phyloP scores from a whole-genome alignment of 31 red algal genomes.

The Porphyra umbilicalis region DNA sequence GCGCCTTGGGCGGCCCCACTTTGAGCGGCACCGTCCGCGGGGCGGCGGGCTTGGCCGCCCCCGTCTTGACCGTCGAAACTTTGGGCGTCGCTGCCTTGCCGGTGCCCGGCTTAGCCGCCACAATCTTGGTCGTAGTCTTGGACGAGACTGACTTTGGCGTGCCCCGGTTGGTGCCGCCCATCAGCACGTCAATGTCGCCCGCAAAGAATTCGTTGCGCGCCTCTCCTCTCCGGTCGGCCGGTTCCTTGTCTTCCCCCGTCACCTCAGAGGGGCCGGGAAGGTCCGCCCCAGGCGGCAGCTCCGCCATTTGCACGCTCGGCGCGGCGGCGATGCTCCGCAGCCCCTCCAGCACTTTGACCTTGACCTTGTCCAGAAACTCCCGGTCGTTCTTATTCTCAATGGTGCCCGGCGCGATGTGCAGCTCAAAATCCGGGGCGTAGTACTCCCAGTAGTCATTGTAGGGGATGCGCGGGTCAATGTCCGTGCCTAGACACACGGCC shows the following conservation, averaged over 20 bases:
- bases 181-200: background rate
- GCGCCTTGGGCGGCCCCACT: background rate
- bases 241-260: background rate
- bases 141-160: background rate
- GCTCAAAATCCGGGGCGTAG: constrained; percentile 88
- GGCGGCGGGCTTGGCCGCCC: background rate
- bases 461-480: constrained; percentile 76
- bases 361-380: constrained; percentile 87
- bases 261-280: background rate
- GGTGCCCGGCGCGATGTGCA: constrained; percentile 76
- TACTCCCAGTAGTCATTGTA: constrained; percentile 99
- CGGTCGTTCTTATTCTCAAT: constrained; percentile 81
- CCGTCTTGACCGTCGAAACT: background rate
- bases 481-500: constrained; percentile 56
- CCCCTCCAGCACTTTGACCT: constrained; percentile 88
- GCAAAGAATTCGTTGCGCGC: background rate
- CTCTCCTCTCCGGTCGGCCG: background rate
- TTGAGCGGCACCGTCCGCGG: background rate
- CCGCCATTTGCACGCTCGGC: constrained; percentile 83
- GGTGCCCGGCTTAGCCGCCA: background rate
- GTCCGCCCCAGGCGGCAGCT: constrained; percentile 48
- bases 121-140: background rate
- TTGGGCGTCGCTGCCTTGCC: background rate
- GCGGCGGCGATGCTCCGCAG: constrained; percentile 67
- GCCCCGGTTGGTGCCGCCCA: background rate